These are phyloP conservation scores for Limtongozyma cylindracea DNA, from an alignment of 805 yeast genomes.

Conservation along the genomic window DNA sequence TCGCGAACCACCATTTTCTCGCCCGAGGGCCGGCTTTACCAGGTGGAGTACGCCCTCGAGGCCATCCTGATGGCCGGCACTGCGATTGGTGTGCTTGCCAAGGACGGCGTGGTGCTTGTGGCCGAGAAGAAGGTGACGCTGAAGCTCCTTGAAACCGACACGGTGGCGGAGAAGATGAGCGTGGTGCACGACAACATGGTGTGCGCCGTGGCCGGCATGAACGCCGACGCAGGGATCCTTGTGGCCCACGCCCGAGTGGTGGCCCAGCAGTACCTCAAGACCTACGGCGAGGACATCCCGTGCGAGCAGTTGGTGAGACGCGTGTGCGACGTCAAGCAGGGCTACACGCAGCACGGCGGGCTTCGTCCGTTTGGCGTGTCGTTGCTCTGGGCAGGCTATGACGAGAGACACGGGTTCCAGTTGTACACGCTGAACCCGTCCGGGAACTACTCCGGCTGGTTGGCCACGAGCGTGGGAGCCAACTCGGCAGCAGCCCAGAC, in stretches of 20 bases:
- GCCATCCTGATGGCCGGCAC: slow-evolving; percentile 71
- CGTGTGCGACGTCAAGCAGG: slow-evolving; percentile 85
- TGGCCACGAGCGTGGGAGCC: slow-evolving; percentile 92
- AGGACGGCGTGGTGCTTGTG: slow-evolving; percentile 81
- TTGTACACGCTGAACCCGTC: slow-evolving; percentile 90
- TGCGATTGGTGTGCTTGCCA: slow-evolving; percentile 51
- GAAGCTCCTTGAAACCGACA: slow-evolving; percentile 80
- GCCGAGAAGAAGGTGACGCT: slow-evolving; percentile 93
- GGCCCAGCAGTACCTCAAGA: slow-evolving; percentile 68
- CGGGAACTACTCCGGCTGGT: slow-evolving; percentile 97
- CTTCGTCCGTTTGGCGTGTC: slow-evolving; percentile 96
- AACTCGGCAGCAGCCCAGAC: slow-evolving; percentile 94
- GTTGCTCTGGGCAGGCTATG: slow-evolving; percentile 88
- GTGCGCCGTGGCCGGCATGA: slow-evolving; percentile 95
- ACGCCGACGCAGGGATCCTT: slow-evolving; percentile 85
- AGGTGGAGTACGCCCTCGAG: slow-evolving; percentile 91
- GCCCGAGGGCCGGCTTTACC: slow-evolving; percentile 95
- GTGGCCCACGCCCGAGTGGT: slow-evolving; percentile 65
- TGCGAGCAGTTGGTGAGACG: slow-evolving; percentile 73
- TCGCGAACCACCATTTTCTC: slow-evolving; percentile 96
- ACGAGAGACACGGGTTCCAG: slow-evolving; percentile 74
- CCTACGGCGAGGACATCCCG: slow-evolving; percentile 85
- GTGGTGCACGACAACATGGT: slow-evolving; percentile 54
- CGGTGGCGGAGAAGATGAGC: slow-evolving; percentile 81
- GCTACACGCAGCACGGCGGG: slow-evolving; percentile 97